Evolutionary conservation across 2,329 filamentous ascomycete species (phyloP), one percentile per base, ranked within the genome.

Genomic region (Pseudogymnoascus sp.): DNA sequence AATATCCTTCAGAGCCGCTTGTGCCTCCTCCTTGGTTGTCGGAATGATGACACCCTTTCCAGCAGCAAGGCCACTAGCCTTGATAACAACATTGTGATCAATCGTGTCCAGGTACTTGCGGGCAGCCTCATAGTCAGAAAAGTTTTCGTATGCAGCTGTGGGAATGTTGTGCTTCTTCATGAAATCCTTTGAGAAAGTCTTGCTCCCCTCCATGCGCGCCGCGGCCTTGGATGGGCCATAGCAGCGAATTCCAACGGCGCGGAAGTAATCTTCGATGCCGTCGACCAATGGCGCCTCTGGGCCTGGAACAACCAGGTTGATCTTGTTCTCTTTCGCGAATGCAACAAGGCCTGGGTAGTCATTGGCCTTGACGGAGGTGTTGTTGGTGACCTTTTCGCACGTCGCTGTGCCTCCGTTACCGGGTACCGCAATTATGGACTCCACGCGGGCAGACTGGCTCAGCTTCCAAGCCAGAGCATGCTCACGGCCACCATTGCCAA

Each of bases 131-230:
- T 89, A 92, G 70, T 90, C 82, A 74, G 81, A 85, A 73, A 97
- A 97, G 78, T 95, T 97, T 74, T 88, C 85, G 78, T 96, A 97
- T 39, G 84, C 85, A 14, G 94, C 94, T 0, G 94, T 97, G 38
- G 93, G 92, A 69, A 99, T 96, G 70, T 83, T 83, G 77, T 96
- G 86, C 67, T 88, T 86, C 75, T 89, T 88, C 94, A 97, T 99
- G 73, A 97, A 97, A 75, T 97, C 92, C 74, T 99, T 99, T 65
- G 90, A 92, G 75, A 95, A 97, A 10, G 93, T 90, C 80, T 99
- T 99, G 78, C 90, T 95, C 64, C 94, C 94, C 77, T 99, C 94
- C 83, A 99, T 91, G 49, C 84, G 83, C 16, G 94, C 92, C 21
- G 94, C 93, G 59, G 85, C 85, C 76, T 89, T 86, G 63, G 87